Evolutionary conservation across 306 rosid species (phyloP), one percentile per base, ranked within the genome.

Genomic region (Prunus armeniaca): DNA sequence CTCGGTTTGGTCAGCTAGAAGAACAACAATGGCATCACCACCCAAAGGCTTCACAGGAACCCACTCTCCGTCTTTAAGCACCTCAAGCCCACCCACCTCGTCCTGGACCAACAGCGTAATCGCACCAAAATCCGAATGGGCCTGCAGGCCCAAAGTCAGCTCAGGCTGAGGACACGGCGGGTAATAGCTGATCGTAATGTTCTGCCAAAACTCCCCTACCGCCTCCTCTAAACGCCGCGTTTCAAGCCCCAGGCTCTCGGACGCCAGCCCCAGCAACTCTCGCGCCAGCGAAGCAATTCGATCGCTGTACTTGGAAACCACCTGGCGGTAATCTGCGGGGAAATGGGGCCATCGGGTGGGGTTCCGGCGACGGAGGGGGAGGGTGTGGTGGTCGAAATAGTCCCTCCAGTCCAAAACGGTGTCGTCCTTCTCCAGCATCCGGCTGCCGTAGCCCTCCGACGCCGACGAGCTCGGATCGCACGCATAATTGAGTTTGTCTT

Each of bases 151-250:
- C 57, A 94, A 87, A 0, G 98, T 92, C 64, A 94, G 88, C 19
- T 92, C 93, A 3, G 95, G 98, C 80, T 92, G 91, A 13, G 97
- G 98, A 72, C 98, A 88, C 47, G 84, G 89, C 57, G 98, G 97
- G 75, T 92, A 94, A 62, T 92, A 94, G 38, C 98, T 94, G 13
- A 90, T 86, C n/a, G 96, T 89, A 20, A 95, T 82, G 34, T 95
- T 95, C 89, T 95, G 98, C 60, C 79, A 90, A 51, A 95, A 55
- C 19, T 83, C 96, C 45, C 90, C 97, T 54, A 90, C 90, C 13
- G 67, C 84, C 1, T 86, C 95, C 82, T 90, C 96, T 41, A 95
- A 82, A 15, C 89, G 76, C 63, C 91, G 85, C 14, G 88, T 8
- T 76, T 78, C 62, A 56, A 95, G 68, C 77, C 97, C 97, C 9